A percentile compares a stretch with the other conserved stretches of the same genome.
Evolutionary conservation across 768 basidiomycete genomes (phyloP).

Genomic region (Chlorophyllum brunneum): DNA sequence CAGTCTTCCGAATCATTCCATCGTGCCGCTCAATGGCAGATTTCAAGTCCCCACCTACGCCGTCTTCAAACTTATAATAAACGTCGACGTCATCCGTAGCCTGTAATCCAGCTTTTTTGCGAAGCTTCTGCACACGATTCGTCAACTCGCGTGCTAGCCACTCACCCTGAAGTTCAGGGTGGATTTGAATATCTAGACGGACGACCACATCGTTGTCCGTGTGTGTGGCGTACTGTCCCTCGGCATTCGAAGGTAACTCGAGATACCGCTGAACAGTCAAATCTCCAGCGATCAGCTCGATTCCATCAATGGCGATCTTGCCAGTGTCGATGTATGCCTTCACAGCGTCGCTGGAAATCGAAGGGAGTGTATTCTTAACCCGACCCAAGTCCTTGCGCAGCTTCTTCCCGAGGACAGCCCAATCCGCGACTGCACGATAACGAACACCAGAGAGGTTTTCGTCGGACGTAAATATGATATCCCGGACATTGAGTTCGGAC

Average conservation of each 20-base stretch:
- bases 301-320: slow-evolving; percentile 82
- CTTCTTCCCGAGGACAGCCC: slow-evolving; percentile 91
- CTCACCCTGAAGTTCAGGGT: slow-evolving; percentile 82
- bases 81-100: slow-evolving; percentile 92
- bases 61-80: slow-evolving; percentile 78
- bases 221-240: slow-evolving; percentile 72
- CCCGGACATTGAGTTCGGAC: slow-evolving; percentile 93
- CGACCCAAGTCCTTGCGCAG: slow-evolving; percentile 87
- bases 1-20: slow-evolving; percentile 69
- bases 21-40: slow-evolving; percentile 62
- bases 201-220: slow-evolving; percentile 95
- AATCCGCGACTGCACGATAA: slow-evolving; percentile 92
- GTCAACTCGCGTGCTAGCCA: slow-evolving; percentile 88
- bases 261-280: slow-evolving; percentile 88
- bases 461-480: slow-evolving; percentile 85
- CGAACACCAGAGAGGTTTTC: slow-evolving; percentile 82
- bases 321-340: slow-evolving; percentile 73
- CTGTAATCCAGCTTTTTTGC: slow-evolving; percentile 94
- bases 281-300: slow-evolving; percentile 88
- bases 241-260: slow-evolving; percentile 60
- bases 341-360: slow-evolving; percentile 76
- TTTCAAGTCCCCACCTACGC: slow-evolving; percentile 57
- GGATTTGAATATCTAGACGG: slow-evolving; percentile 84
- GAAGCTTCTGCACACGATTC: slow-evolving; percentile 89
- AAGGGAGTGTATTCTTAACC: slow-evolving; percentile 84